Evolutionary conservation across 768 basidiomycete genomes (phyloP).

Genomic region (Pholiota molesta): DNA sequence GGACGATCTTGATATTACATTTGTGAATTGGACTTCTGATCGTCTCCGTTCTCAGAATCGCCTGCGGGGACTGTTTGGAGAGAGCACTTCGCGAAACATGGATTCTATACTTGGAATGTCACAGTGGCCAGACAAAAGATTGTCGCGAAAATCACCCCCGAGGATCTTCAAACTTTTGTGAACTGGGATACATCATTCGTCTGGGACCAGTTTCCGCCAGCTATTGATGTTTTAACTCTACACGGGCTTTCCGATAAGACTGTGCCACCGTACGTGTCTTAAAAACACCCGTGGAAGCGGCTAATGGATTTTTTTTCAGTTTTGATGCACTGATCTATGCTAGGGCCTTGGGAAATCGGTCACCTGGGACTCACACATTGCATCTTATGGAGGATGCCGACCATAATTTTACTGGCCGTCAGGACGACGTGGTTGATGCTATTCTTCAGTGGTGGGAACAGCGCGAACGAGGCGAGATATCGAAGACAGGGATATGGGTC

Average conservation of each 20-base stretch:
- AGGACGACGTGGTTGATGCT: slow-evolving; percentile 67
- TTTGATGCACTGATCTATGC: slow-evolving; percentile 77
- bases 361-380: slow-evolving; percentile 71
- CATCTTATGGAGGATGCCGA: slow-evolving; percentile 74
- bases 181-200: slow-evolving; percentile 69
- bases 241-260: slow-evolving; percentile 74
- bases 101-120: slow-evolving; percentile 64
- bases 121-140: slow-evolving; percentile 67
- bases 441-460: slow-evolving; percentile 72
- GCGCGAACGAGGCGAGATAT: slow-evolving; percentile 45
- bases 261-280: slow-evolving; percentile 65
- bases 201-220: slow-evolving; percentile 66
- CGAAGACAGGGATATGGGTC: slow-evolving; percentile 63
- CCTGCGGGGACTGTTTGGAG: slow-evolving; percentile 42
- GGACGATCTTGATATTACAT: slow-evolving; percentile 1
- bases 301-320: slow-evolving; percentile 34
- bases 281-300: background rate
- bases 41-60: slow-evolving; percentile 18
- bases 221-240: slow-evolving; percentile 70
- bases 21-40: background rate
- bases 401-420: slow-evolving; percentile 75
- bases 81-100: slow-evolving; percentile 54
- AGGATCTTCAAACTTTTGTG: slow-evolving; percentile 64
- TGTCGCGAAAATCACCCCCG: slow-evolving; percentile 53
- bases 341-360: slow-evolving; percentile 54